A percentile compares a stretch with the other conserved stretches of the same genome.
Conservation (phyloP, 1,284 basidiomycete genomes). For the Spongispora temasekensis region DNA sequence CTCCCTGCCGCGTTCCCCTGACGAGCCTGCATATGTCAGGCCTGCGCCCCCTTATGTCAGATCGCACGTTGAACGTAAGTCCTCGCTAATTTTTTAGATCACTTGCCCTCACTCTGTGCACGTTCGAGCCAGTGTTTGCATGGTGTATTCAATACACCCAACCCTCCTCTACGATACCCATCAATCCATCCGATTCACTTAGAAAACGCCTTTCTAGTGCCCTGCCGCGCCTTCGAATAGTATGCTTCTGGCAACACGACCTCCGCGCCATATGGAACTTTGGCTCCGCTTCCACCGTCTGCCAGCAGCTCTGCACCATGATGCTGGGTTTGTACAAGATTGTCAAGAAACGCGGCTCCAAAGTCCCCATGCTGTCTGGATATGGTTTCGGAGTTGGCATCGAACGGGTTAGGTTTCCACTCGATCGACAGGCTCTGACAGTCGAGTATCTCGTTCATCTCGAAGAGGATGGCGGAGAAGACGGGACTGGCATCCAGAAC, state of each 20-base stretch:
- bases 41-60: constrained; percentile 95
- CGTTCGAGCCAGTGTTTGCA: constrained; percentile 75
- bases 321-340: constrained; percentile 78
- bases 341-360: constrained; percentile 70
- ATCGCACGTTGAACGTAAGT: constrained; percentile 80
- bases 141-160: constrained; percentile 85
- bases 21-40: constrained; percentile 92
- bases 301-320: constrained; percentile 81
- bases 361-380: constrained; percentile 73
- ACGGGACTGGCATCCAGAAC: constrained; percentile 42
- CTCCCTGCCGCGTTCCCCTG: constrained; percentile 89
- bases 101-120: constrained; percentile 17
- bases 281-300: constrained; percentile 55
- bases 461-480: constrained; percentile 49
- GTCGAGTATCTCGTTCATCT: constrained; percentile 88
- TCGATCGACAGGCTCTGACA: constrained; percentile 78
- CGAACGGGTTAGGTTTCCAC: constrained; percentile 75
- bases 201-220: constrained; percentile 33
- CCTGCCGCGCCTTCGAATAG: constrained; percentile 64
- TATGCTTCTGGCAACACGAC: constrained; percentile 96
- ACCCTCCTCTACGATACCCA: constrained; percentile 39
- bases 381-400: constrained; percentile 86
- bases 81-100: constrained; percentile 7
- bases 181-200: constrained; percentile 39
- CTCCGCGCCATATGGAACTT: constrained; percentile 88